These are phyloP conservation scores for Diutina sp. DNA, from an alignment of 1,139 yeast genomes.

Conservation along the genomic window DNA sequence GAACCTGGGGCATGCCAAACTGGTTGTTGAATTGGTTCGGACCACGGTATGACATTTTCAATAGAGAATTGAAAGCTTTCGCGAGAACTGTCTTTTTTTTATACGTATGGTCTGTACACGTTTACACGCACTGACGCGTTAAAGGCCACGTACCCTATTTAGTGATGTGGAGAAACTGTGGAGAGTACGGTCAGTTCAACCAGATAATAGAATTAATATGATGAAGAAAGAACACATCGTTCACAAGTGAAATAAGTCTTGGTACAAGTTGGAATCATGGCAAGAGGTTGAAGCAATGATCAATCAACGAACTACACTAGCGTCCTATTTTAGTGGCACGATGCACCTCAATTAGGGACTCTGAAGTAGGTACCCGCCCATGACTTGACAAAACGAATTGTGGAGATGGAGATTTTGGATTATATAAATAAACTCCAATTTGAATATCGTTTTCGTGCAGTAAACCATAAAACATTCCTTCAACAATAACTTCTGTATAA, in stretches of 20 bases:
- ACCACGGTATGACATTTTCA: constrained; percentile 9
- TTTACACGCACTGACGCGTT: background rate
- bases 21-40: constrained; percentile 5
- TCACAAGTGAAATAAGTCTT: too few species aligned
- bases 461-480: too few species aligned
- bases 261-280: too few species aligned
- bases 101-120: background rate
- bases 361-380: background rate
- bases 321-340: background rate
- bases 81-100: background rate
- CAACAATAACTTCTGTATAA: too few species aligned
- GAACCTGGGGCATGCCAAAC: constrained; percentile 4
- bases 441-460: background rate
- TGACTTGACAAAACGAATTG: background rate
- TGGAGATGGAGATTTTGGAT: background rate
- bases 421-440: too few species aligned
- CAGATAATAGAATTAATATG: background rate
- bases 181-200: background rate
- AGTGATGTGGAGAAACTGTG: background rate
- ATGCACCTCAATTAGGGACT: background rate
- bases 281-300: background rate
- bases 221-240: too few species aligned
- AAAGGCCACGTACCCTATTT: background rate
- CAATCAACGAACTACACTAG: background rate
- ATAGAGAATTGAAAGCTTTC: background rate